Evolutionary conservation across 345 rosid genomes (phyloP), one percentile per base, ranked within the genome.

Genomic region (Cardamine occulta): DNA sequence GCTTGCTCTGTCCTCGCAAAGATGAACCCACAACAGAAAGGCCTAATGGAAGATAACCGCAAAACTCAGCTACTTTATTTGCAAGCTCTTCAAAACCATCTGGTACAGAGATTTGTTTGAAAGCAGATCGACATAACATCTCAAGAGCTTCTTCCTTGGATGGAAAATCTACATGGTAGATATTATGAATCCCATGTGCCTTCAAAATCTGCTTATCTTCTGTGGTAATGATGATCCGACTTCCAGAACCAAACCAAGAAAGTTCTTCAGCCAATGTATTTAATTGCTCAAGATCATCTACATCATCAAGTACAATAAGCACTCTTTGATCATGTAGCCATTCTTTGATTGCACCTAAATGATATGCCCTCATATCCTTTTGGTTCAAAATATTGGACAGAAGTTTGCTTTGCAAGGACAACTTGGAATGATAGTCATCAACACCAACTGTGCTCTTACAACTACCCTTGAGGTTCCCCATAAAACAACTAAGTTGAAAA

Each of bases 251-350:
- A 3, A 54, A 54, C 58, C 58, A 54, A 24, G 58, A 54, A 54
- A 0, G 32, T 35, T 74, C 47, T 8, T 83, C 88, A 9, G 78
- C 81, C 6, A 88, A 47, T 6, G 69, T 85, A 1, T 82, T 7
- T n/a, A 88, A 73, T 54, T 84, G 82, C 17, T 23, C 57, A 12
- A 54, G 18, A 26, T 88, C 54, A 40, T 82, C 82, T 3, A 88
- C 86, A 74, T 88, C 88, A 42, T 89, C 89, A 2, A 88, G 56
- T 31, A 19, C n/a, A 56, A 85, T 48, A 7, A 85, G 66, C 47
- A 83, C 82, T 19, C 29, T 70, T 24, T 58, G 54, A 2, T 74
- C 82, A 1, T 7, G 14, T n/a, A 72, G 12, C 24, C 68, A 10
- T 15, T 18, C 51, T 2, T 44, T 54, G 11, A 70, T n/a, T 12